Conservation (phyloP, 2,329 filamentous ascomycete genomes). For the Apiospora marii region DNA sequence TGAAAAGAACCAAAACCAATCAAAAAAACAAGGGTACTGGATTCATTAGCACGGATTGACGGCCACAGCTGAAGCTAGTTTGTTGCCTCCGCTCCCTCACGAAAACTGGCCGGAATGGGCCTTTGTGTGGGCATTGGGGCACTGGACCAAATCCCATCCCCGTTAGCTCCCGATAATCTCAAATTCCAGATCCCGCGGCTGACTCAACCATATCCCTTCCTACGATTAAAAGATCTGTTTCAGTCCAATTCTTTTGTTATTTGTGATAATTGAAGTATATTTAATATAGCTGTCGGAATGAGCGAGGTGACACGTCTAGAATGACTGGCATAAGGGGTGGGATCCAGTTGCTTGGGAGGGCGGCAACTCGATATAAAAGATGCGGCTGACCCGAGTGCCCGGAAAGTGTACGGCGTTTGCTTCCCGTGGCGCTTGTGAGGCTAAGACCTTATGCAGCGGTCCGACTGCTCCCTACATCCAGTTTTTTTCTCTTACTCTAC, state of each 20-base stretch:
- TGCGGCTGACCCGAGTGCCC: neutral
- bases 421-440: constrained; percentile 14
- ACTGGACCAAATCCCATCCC: neutral
- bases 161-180: constrained; percentile 15
- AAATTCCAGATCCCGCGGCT: constrained; percentile 7
- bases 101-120: neutral
- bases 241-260: neutral
- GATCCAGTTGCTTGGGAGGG: neutral
- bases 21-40: neutral
- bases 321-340: constrained; percentile 5
- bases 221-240: neutral
- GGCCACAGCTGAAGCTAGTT: neutral
- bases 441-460: constrained; percentile 5
- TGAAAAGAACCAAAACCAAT: neutral
- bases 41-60: neutral
- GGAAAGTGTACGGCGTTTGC: neutral
- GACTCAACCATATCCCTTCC: neutral
- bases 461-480: neutral
- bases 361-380: neutral
- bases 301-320: neutral
- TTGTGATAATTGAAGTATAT: neutral
- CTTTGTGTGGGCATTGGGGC: neutral
- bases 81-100: neutral
- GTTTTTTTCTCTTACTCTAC: constrained; percentile 6
- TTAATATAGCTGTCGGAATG: neutral